Base-by-base conservation (phyloP, 345 rosid genomes). In the Draba incana region DNA sequence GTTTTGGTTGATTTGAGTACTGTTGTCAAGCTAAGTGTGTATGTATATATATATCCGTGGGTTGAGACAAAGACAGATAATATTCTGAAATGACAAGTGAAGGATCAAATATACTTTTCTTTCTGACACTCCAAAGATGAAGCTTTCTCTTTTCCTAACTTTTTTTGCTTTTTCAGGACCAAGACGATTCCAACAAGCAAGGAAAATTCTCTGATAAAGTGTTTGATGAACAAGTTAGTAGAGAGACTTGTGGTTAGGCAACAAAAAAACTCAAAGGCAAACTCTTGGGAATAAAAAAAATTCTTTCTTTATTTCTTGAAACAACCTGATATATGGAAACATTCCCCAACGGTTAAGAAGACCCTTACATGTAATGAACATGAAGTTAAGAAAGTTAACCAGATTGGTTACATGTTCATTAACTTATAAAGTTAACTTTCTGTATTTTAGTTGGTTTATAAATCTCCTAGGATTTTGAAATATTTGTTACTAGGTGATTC, bases 171-270 rank as follows among this genome's bases (percentile, higher is more conserved):
- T 30, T 14, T 14, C 42, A 44, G 53, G 60, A 57, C 30, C 49
- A 41, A 57, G 15, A 57, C 76, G 49, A 15, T 5, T 53, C n/a
- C 47, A 57, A 44, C 67, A 73, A 61, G 77, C 61, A 66, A 73
- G 59, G 35, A 39, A 23, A 16, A 72, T 48, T 64, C 59, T 56
- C 39, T 14, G 1, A 61, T 43, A 42, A 6, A 16, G 9, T 43
- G 8, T 24, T 46, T 25, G 25, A 15, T 4, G 37, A 31, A 42
- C 10, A 28, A 8, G 15, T 47, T 27, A 25, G 11, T 3, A 24
- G 45, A 37, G n/a, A n/a, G 5, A 28, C 31, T 65, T 39, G 25
- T 7, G 20, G 27, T 3, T 25, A 25, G 39, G 16, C 15, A n/a
- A 38, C 28, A 10, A 11, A 5, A 11, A 30, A 3, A 53, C 20